phyloP scores from a whole-genome alignment of 148 eudicot genomes.

The Amaranthus palmeri region DNA sequence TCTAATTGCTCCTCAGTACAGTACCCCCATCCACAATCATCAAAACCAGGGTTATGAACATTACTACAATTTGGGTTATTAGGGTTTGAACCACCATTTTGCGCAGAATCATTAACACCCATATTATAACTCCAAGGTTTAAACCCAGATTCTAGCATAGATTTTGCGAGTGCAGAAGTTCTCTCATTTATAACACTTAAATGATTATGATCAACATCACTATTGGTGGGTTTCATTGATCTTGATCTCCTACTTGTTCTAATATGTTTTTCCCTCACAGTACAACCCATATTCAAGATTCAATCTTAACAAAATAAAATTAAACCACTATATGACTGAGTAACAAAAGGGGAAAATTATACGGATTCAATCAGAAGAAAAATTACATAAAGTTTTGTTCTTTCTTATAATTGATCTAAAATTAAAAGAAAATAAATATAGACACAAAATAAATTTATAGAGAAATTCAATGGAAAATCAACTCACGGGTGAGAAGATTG shows the following conservation, averaged over 20 bases:
- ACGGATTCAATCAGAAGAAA: constrained; percentile 13
- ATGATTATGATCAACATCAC: constrained; percentile 39
- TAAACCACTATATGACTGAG: constrained; percentile 16
- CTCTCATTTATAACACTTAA: constrained; percentile 20
- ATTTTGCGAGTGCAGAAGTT: constrained; percentile 25
- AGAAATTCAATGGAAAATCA: neutral
- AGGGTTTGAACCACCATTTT: constrained; percentile 30
- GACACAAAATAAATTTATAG: neutral
- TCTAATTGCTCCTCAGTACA: constrained; percentile 95
- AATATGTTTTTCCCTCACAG: constrained; percentile 83
- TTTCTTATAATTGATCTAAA: constrained; percentile 4
- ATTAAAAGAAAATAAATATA: neutral
- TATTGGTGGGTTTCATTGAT: constrained; percentile 35
- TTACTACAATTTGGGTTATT: constrained; percentile 25
- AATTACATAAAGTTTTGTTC: neutral
- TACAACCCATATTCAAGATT: constrained; percentile 58
- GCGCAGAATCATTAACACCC: constrained; percentile 38
- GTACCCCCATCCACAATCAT: constrained; percentile 83
- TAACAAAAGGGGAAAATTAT: neutral
- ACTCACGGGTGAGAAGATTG: constrained; percentile 16
- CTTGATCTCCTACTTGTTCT: constrained; percentile 67
- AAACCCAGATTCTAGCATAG: constrained; percentile 46
- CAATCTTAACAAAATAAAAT: neutral
- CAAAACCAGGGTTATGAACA: constrained; percentile 39
- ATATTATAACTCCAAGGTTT: constrained; percentile 46